Conservation (phyloP, 2,329 filamentous ascomycete species). For the Cordyceps javanica region DNA sequence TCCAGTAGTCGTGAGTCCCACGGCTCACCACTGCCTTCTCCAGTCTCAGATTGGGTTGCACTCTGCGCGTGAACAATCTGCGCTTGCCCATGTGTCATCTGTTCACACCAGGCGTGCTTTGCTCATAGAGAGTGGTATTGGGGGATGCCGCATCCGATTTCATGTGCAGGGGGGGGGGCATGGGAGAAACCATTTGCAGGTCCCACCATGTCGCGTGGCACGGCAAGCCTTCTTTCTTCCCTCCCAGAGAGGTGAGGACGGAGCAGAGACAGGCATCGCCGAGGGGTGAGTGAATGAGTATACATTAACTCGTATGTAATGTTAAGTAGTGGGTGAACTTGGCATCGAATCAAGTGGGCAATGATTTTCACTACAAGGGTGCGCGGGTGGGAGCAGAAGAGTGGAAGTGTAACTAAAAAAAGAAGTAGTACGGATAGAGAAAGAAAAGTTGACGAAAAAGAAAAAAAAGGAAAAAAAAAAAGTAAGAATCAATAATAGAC, state of each 20-base stretch:
- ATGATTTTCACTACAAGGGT: not conserved
- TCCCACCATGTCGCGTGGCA: slow-evolving; percentile 6
- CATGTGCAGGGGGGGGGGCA: too few species aligned
- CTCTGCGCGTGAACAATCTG: not conserved
- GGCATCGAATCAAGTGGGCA: not conserved
- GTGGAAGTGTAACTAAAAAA: not conserved
- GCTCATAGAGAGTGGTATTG: not conserved
- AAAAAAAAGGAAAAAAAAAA: not conserved
- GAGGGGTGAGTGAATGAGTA: too few species aligned
- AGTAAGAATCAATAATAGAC: not conserved
- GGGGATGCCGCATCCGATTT: not conserved
- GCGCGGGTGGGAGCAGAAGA: not conserved
- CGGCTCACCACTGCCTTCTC: not conserved
- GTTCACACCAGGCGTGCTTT: not conserved
- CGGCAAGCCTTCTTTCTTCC: not conserved
- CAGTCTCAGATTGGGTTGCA: slow-evolving; percentile 5
- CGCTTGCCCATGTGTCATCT: not conserved
- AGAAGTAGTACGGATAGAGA: not conserved
- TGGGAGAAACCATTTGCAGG: not conserved
- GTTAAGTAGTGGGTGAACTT: not conserved
- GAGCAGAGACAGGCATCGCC: not conserved
- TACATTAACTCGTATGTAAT: too few species aligned
- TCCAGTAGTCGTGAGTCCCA: too few species aligned
- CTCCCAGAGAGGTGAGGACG: not conserved
- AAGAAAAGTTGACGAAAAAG: not conserved